These are phyloP conservation scores for Ailanthus altissimus DNA, from an alignment of 345 rosid genomes.

Conservation along the genomic window DNA sequence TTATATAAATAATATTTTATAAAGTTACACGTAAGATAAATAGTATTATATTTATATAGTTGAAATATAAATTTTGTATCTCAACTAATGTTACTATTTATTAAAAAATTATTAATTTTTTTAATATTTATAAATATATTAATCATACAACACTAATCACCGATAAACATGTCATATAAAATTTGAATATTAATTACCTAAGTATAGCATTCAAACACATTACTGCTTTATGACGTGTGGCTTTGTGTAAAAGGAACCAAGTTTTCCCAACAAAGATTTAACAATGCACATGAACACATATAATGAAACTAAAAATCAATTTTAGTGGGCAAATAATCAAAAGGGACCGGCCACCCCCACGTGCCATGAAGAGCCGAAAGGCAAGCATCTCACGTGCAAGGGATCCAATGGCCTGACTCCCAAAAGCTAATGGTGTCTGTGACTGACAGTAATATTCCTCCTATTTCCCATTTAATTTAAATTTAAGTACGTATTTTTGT, in stretches of 20 bases:
- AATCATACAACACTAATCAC: too few relatives aligned
- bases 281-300: neutral
- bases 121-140: too few relatives aligned
- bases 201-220: too few relatives aligned
- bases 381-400: slow-evolving; percentile 50
- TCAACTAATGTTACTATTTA: too few relatives aligned
- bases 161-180: too few relatives aligned
- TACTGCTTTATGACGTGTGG: too few relatives aligned
- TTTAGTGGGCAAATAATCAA: neutral
- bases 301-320: neutral
- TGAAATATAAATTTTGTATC: too few relatives aligned
- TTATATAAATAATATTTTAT: too few relatives aligned
- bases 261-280: neutral
- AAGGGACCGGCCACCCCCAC: slow-evolving; percentile 30
- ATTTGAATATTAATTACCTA: too few relatives aligned
- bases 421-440: slow-evolving; percentile 17
- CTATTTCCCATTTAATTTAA: neutral
- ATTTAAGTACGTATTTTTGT: neutral
- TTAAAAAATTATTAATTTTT: too few relatives aligned
- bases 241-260: neutral
- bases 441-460: slow-evolving; percentile 26
- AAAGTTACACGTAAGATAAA: too few relatives aligned
- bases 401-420: slow-evolving; percentile 42
- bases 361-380: slow-evolving; percentile 41
- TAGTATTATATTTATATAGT: too few relatives aligned